phyloP scores from a whole-genome alignment of 192 early-diverging fungal species.

The Coemansia sp. region DNA sequence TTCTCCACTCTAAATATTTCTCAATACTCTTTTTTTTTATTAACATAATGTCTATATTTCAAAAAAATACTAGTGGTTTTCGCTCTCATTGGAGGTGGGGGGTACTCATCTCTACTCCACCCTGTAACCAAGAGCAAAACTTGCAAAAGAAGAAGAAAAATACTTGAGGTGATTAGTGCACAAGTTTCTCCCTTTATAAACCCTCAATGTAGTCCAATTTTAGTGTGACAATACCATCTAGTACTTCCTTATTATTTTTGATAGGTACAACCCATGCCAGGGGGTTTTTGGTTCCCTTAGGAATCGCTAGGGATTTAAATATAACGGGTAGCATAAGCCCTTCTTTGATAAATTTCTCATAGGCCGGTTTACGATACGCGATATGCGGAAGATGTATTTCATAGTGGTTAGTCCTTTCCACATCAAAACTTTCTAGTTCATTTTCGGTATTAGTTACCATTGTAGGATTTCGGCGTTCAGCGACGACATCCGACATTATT shows the following conservation, averaged over 20 bases:
- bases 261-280: too few species aligned
- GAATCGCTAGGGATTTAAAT: not conserved
- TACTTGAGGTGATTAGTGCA: not conserved
- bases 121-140: too few species aligned
- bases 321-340: not conserved
- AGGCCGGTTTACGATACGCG: not conserved
- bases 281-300: not conserved
- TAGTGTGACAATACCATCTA: not conserved
- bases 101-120: too few species aligned
- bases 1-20: conserved; percentile 10
- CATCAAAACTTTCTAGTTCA: not conserved
- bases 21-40: not conserved
- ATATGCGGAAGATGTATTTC: not conserved
- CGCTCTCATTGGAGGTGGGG: too few species aligned
- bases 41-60: not conserved
- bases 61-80: not conserved
- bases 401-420: not conserved
- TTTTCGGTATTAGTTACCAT: not conserved
- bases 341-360: not conserved
- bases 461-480: too few species aligned
- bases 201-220: not conserved
- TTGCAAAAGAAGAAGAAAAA: too few species aligned
- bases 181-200: not conserved
- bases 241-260: too few species aligned
- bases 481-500: too few species aligned